A percentile compares a stretch with the other conserved stretches of the same genome.
Evolutionary conservation across 164 flowering plant species (phyloP).

Genomic region (Warburgia ugandensis): DNA sequence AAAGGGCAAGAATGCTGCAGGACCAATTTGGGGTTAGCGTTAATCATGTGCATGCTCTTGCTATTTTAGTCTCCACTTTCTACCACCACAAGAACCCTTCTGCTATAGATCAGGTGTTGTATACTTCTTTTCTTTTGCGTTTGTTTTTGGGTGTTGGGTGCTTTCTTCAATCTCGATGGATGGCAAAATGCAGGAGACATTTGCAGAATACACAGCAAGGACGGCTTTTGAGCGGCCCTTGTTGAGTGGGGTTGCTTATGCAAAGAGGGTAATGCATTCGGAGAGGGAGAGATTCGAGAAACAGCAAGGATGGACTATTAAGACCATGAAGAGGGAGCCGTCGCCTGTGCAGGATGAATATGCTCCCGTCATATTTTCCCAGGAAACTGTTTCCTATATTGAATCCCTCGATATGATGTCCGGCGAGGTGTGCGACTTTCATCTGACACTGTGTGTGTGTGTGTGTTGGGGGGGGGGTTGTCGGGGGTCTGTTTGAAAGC

Average conservation of each 20-base stretch:
- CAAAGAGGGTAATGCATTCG: conserved; percentile 55
- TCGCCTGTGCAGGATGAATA: conserved; percentile 85
- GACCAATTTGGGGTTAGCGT: conserved; percentile 91
- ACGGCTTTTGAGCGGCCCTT: conserved; percentile 89
- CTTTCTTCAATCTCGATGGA: background rate
- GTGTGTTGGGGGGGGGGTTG: too few relatives aligned
- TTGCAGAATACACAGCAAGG: conserved; percentile 82
- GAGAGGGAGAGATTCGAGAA: conserved; percentile 76
- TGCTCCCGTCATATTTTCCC: conserved; percentile 87
- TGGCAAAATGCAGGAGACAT: conserved; percentile 72
- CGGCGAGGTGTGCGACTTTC: conserved; percentile 54
- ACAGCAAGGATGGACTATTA: conserved; percentile 78
- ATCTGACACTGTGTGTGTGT: too few relatives aligned
- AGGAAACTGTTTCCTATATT: conserved; percentile 76
- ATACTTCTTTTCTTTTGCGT: background rate
- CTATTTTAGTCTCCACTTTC: conserved; percentile 83
- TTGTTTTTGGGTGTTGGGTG: background rate
- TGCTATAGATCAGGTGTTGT: conserved; percentile 85
- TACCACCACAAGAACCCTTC: conserved; percentile 71
- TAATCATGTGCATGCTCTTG: conserved; percentile 91
- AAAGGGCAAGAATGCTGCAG: conserved; percentile 85
- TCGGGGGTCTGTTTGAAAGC: too few relatives aligned
- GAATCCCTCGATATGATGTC: conserved; percentile 95
- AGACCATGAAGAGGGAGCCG: conserved; percentile 72
- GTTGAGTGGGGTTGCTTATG: conserved; percentile 86